These are phyloP conservation scores for Pinus tabuliformis DNA, from an alignment of 75 land plant genomes.

Conservation along the genomic window DNA sequence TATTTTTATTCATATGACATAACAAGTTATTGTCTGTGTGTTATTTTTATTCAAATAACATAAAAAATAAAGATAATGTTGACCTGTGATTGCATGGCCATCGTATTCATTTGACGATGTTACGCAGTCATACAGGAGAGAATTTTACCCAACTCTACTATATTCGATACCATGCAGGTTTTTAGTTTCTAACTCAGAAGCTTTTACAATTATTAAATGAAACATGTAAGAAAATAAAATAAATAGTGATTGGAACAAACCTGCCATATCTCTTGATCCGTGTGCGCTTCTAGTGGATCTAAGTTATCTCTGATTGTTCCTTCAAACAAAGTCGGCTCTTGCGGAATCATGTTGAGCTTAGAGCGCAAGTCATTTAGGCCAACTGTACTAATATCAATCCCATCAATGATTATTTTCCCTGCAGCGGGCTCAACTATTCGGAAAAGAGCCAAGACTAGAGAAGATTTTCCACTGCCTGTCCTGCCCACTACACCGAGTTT, in stretches of 20 bases:
- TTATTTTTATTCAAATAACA: too few relatives aligned
- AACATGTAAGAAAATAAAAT: neutral
- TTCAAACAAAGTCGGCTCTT: constrained; percentile 82
- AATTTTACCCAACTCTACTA: too few relatives aligned
- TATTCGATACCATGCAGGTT: too few relatives aligned
- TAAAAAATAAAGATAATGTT: too few relatives aligned
- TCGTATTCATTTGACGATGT: too few relatives aligned
- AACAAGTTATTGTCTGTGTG: too few relatives aligned
- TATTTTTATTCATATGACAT: too few relatives aligned
- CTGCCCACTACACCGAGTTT: constrained; percentile 90
- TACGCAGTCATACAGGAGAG: too few relatives aligned
- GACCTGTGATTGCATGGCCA: too few relatives aligned
- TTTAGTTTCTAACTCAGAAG: too few relatives aligned
- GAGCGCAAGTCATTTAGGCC: constrained; percentile 75
- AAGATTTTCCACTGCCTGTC: constrained; percentile 94
- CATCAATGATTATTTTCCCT: constrained; percentile 75
- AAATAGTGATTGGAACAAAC: constrained; percentile 19
- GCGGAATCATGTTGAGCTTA: constrained; percentile 83
- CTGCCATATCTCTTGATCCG: constrained; percentile 70
- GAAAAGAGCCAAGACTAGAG: constrained; percentile 74
- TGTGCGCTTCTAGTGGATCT: constrained; percentile 71
- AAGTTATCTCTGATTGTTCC: constrained; percentile 79
- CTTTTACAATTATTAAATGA: neutral
- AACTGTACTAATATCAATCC: constrained; percentile 67
- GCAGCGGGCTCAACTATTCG: constrained; percentile 76